Base-by-base conservation (phyloP, 2,329 filamentous ascomycete genomes). In the Tothia fuscella region DNA sequence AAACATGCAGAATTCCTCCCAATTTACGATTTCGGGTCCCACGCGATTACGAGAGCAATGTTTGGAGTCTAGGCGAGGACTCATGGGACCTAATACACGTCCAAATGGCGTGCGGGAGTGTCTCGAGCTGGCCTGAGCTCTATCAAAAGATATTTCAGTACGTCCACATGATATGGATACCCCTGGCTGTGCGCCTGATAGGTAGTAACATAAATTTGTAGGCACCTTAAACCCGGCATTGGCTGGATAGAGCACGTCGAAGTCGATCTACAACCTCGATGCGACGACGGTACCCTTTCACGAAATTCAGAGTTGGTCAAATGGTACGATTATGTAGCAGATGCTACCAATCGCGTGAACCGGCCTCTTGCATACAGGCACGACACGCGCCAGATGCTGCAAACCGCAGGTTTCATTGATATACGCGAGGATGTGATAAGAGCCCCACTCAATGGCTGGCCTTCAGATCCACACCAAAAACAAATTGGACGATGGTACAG, bases 191-290 rank as follows among this genome's bases (percentile, higher is more conserved):
- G 21, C 42, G 19, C 16, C 21, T 41, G 22, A 28, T 16, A 28
- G 26, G 28, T 22, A 44, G 12, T 13, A 28, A 32, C 38, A 28
- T 37, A 32, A 22, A 34, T 32, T 24, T 29, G 37, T 48, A 86
- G 81, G 41, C 83, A 93, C 55, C 69, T 95, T 20, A 78, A 77
- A 51, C 85, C 86, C 1, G 79, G 80, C 2, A 71, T 66, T 30
- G 89, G 88, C 41, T 74, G 71, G 55, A 71, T 95, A 42, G 88
- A 96, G 60, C 86, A 93, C 50, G 75, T 93, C 36, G 89, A 96
- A 57, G 81, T 96, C 42, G 86, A 96, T 59, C 83, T 83, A 60
- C 67, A 73, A 36, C 85, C 86, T 14, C 76, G 76, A 39, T 82
- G 77, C 53, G 80, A 86, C 48, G 76, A 83, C 51, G 70, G 71